Evolutionary conservation across 176 grass and related monocot species (phyloP), one percentile per base, ranked within the genome.

Genomic region (Musa acuminata): DNA sequence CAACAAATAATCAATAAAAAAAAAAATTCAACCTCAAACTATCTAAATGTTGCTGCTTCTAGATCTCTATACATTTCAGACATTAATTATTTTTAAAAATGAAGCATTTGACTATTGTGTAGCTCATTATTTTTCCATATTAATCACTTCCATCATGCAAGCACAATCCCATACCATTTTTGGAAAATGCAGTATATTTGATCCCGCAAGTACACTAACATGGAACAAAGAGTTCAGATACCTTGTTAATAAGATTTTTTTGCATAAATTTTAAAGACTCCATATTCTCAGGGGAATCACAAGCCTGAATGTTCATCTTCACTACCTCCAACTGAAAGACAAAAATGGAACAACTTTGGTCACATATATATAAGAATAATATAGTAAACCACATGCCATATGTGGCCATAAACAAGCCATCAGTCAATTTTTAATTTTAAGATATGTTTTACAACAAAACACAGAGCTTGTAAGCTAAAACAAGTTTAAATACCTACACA

Each of bases 201-300:
- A 43, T 6, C 35, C 35, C 35, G 6, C 35, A 43, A 3, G 35
- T 43, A 43, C 35, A 43, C 35, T 43, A 43, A 43, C 12, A 22
- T 22, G 9, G 29, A 53, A 26, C 14, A 74, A 19, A 78, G 9
- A 66, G 62, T 71, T 24, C 75, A 43, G 71, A 78, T 72, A 93
- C 94, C 94, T 91, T 97, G 71, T 80, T 97, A 70, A 97, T 90
- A 77, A 93, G 52, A 89, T 83, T 83, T 50, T 88, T 90, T 77
- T 97, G 79, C 70, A 78, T 62, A 81, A 91, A 77, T 84, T 90
- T 90, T 72, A 97, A 90, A 74, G 94, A 91, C 27, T 82, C 73
- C 17, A 89, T 78, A 72, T 51, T 90, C 78, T 90, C 94, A 75
- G 86, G 64, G 10, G 94, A 93, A 69, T 93, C 85, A 82, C 76